Evolutionary conservation across 2,329 filamentous ascomycete species (phyloP).

Genomic region (Microsporum audouinii): DNA sequence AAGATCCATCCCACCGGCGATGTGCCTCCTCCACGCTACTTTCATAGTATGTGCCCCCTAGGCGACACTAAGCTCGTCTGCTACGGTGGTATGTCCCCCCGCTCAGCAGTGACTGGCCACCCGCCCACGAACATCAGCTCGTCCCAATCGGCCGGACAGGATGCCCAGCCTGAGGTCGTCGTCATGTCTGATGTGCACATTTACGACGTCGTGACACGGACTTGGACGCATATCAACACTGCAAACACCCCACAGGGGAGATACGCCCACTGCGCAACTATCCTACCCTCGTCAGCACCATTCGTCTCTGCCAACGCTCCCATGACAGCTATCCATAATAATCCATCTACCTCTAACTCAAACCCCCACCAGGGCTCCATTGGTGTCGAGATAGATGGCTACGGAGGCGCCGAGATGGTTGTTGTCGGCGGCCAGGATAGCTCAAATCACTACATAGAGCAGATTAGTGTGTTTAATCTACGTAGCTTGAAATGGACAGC

Average conservation of each 20-base stretch:
- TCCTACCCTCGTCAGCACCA: slow-evolving; percentile 73
- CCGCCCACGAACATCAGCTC: slow-evolving; percentile 33
- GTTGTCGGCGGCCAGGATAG: slow-evolving; percentile 94
- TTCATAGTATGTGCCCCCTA: slow-evolving; percentile 87
- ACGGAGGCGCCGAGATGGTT: slow-evolving; percentile 91
- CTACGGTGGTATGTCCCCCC: slow-evolving; percentile 95
- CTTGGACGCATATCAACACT: slow-evolving; percentile 74
- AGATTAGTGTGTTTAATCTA: slow-evolving; percentile 96
- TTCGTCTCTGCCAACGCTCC: slow-evolving; percentile 79
- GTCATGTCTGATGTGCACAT: slow-evolving; percentile 98
- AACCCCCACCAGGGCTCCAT: slow-evolving; percentile 79
- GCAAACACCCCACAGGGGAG: slow-evolving; percentile 79
- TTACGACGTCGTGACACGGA: slow-evolving; percentile 70
- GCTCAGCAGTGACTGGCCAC: slow-evolving; percentile 39
- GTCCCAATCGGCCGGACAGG: slow-evolving; percentile 33
- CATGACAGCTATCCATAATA: slow-evolving; percentile 77
- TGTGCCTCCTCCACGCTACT: slow-evolving; percentile 82
- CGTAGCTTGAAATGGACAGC: slow-evolving; percentile 92
- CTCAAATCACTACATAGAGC: slow-evolving; percentile 97
- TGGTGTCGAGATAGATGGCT: slow-evolving; percentile 78
- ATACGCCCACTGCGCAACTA: slow-evolving; percentile 91
- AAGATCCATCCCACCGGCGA: slow-evolving; percentile 78
- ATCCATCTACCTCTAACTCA: slow-evolving; percentile 66
- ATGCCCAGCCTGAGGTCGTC: slow-evolving; percentile 71
- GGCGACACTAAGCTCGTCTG: slow-evolving; percentile 95